Evolutionary conservation across 176 grass and related monocot species (phyloP).

Genomic region (Bromus sterilis): DNA sequence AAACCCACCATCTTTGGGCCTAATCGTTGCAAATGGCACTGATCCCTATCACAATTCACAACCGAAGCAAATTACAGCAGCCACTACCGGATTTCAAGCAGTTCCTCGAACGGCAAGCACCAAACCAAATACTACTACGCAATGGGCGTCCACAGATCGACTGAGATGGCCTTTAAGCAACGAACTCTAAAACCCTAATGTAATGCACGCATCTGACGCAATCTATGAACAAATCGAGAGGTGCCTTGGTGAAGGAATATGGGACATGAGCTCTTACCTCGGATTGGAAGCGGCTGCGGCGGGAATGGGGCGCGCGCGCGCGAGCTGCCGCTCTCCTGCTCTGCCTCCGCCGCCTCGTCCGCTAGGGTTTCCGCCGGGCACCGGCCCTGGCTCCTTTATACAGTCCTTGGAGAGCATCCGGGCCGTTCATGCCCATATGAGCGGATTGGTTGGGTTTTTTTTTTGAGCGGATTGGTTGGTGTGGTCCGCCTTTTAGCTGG

Average conservation of each 20-base stretch:
- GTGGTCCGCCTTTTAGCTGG: not conserved
- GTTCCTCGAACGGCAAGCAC: not conserved
- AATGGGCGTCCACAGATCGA: not conserved
- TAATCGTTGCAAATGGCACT: not conserved
- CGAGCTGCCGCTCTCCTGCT: not conserved
- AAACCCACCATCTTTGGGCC: no score
- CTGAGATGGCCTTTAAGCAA: not conserved
- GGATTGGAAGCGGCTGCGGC: not conserved
- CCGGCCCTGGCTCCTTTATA: not conserved
- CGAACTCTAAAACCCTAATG: not conserved
- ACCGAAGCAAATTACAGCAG: not conserved
- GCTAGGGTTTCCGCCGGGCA: slow-evolving; percentile 4
- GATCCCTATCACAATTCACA: not conserved
- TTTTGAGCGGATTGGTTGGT: not conserved
- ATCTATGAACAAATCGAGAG: not conserved
- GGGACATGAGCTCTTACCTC: not conserved
- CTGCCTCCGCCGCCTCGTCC: not conserved
- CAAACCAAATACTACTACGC: not conserved
- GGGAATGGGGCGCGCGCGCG: not conserved
- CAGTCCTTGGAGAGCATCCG: not conserved
- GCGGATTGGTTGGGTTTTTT: not conserved
- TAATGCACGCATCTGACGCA: not conserved
- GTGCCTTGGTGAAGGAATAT: not conserved
- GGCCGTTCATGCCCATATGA: not conserved
- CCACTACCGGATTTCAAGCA: not conserved